Percentiles rank a stretch among this genome's conserved stretches.
Conservation (phyloP, 768 basidiomycete species). For the Amanita muscaria region DNA sequence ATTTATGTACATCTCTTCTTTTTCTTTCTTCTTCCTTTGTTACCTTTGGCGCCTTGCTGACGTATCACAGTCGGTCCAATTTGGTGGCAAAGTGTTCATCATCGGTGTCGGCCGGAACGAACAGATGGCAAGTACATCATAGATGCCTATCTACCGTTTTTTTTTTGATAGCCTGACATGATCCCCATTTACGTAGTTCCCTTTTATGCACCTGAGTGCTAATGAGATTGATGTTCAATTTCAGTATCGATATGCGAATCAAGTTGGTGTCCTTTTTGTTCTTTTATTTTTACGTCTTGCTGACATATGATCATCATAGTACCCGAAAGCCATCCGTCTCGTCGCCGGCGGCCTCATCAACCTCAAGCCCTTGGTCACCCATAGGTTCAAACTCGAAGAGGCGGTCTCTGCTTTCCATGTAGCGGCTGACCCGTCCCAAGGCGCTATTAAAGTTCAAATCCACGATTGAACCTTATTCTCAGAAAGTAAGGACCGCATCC, state of each 20-base stretch:
- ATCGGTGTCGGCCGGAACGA: slow-evolving; percentile 64
- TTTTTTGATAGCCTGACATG: neutral
- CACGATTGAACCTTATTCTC: slow-evolving; percentile 28
- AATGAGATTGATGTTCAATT: slow-evolving; percentile 64
- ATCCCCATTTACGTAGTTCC: slow-evolving; percentile 36
- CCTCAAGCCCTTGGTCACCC: slow-evolving; percentile 74
- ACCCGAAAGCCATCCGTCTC: slow-evolving; percentile 78
- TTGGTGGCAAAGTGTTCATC: slow-evolving; percentile 62
- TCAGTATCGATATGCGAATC: slow-evolving; percentile 63
- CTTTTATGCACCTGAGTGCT: slow-evolving; percentile 65
- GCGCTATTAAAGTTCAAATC: slow-evolving; percentile 65
- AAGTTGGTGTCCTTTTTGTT: slow-evolving; percentile 26
- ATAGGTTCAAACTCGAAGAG: slow-evolving; percentile 62
- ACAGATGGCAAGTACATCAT: slow-evolving; percentile 44
- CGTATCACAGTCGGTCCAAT: slow-evolving; percentile 41
- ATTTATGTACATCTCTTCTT: slow-evolving; percentile 34
- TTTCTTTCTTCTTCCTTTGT: no score
- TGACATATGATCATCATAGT: slow-evolving; percentile 29
- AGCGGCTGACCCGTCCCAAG: slow-evolving; percentile 56
- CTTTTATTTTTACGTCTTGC: neutral
- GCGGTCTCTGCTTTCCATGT: slow-evolving; percentile 75
- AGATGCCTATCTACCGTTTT: slow-evolving; percentile 5
- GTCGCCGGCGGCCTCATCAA: slow-evolving; percentile 67
- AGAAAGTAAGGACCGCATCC: neutral
- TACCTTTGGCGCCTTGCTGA: no score